Percentiles rank a stretch among this genome's conserved stretches.
Conservation (phyloP, 306 rosid species). For the Cucumis cinereus region DNA sequence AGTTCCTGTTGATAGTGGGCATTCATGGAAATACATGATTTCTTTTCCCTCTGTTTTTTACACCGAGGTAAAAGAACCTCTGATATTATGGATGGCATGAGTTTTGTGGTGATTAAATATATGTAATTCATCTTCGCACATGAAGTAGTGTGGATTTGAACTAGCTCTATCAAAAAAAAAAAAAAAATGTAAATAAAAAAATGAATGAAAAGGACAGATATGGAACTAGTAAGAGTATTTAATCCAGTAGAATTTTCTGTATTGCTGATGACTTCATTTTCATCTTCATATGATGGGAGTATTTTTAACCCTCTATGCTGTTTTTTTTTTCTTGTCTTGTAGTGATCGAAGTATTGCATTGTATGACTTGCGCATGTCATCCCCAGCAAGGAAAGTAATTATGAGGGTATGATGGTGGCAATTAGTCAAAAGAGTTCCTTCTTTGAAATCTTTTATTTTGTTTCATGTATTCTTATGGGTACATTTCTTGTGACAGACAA, state of each 20-base stretch:
- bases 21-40: no score
- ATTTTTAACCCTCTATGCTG: not conserved
- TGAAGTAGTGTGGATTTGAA: not conserved
- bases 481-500: slow-evolving; percentile 48
- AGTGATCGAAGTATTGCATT: slow-evolving; percentile 83
- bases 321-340: slow-evolving; percentile 1
- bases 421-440: not conserved
- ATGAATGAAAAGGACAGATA: not conserved
- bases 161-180: no score
- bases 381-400: slow-evolving; percentile 50
- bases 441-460: not conserved
- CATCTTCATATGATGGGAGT: not conserved
- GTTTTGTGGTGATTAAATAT: not conserved
- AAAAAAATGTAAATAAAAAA: no score
- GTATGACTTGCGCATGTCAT: slow-evolving; percentile 70
- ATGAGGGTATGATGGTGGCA: slow-evolving; percentile 49
- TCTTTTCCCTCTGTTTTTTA: not conserved
- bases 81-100: not conserved
- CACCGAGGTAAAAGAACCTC: not conserved
- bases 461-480: slow-evolving; percentile 23
- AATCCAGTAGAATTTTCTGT: not conserved
- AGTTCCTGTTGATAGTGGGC: not conserved
- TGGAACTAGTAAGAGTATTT: not conserved
- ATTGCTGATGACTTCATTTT: not conserved
- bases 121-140: not conserved